Conservation (phyloP, 2,329 filamentous ascomycete genomes). For the Sclerotiophoma versabilis region DNA sequence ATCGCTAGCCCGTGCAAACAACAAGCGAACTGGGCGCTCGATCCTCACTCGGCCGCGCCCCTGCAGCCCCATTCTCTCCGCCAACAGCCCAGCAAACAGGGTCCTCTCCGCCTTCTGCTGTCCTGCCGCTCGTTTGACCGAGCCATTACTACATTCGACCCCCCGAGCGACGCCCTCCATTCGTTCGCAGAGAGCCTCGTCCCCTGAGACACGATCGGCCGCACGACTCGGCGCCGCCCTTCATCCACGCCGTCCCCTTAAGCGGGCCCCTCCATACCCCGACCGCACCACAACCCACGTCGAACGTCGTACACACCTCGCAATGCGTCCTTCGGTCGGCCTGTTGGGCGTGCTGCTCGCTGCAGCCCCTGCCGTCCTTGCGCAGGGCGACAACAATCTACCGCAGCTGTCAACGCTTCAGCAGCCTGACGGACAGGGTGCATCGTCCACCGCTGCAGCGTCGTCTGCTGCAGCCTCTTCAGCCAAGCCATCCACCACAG, state of each 20-base stretch:
- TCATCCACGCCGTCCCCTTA: constrained; percentile 36
- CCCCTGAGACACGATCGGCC: constrained; percentile 30
- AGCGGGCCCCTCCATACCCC: constrained; percentile 19
- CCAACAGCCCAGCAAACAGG: constrained; percentile 27
- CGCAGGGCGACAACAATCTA: constrained; percentile 37
- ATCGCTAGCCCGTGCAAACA: constrained; percentile 28
- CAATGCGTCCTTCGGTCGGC: constrained; percentile 43
- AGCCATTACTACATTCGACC: constrained; percentile 19
- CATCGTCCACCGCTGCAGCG: constrained; percentile 20
- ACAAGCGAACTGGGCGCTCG: constrained; percentile 17
- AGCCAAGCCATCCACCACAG: constrained; percentile 20
- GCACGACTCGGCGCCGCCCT: constrained; percentile 23
- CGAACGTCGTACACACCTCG: constrained; percentile 22
- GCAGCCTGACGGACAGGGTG: constrained; percentile 30
- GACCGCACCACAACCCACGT: constrained; percentile 16
- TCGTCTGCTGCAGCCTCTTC: constrained; percentile 28
- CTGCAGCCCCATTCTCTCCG: constrained; percentile 30
- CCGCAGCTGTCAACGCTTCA: constrained; percentile 38
- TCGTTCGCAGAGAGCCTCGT: constrained; percentile 17
- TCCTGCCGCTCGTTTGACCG: constrained; percentile 46
- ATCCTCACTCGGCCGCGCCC: constrained; percentile 31
- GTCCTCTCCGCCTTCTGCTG: constrained; percentile 31
- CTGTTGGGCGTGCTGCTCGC: constrained; percentile 42
- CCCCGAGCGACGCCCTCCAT: constrained; percentile 7
- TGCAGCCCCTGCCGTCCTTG: constrained; percentile 40